phyloP scores from a whole-genome alignment of 208 protist genomes.

The Wallacemonas sp. region DNA sequence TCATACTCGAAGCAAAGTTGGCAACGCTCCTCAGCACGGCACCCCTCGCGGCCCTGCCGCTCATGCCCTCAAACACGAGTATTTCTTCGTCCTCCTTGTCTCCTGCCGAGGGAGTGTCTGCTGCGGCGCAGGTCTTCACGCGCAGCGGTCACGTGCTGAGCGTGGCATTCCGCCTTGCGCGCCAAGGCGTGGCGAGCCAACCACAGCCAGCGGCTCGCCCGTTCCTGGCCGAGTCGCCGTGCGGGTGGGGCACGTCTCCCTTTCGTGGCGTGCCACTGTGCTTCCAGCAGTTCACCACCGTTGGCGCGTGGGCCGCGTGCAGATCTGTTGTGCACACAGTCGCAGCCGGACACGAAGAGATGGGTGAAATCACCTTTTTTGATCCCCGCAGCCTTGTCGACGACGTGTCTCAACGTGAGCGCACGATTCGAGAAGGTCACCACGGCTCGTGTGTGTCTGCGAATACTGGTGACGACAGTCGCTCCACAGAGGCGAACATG shows the following conservation, averaged over 20 bases:
- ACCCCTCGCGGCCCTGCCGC: not conserved
- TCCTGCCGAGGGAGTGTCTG: no score
- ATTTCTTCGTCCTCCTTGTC: no score
- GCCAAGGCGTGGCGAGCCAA: not conserved
- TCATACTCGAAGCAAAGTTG: not conserved
- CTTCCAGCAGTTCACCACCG: not conserved
- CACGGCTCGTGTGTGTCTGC: no score
- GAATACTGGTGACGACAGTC: no score
- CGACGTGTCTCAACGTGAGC: not conserved
- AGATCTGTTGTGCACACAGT: not conserved
- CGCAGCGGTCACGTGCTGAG: not conserved
- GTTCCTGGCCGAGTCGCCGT: not conserved
- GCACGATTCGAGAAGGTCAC: not conserved
- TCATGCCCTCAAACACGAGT: not conserved
- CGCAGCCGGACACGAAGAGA: no score
- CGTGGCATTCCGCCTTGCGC: not conserved
- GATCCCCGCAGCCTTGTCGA: not conserved
- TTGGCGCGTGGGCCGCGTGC: not conserved
- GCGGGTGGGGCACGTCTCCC: not conserved
- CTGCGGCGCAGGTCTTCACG: not conserved
- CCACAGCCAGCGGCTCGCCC: not conserved
- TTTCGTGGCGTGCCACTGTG: not conserved
- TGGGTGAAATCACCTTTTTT: not conserved
- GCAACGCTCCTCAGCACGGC: not conserved
- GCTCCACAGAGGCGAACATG: no score